Conservation (phyloP, 2,329 filamentous ascomycete species). For the Aspergillus novoparasiticus region DNA sequence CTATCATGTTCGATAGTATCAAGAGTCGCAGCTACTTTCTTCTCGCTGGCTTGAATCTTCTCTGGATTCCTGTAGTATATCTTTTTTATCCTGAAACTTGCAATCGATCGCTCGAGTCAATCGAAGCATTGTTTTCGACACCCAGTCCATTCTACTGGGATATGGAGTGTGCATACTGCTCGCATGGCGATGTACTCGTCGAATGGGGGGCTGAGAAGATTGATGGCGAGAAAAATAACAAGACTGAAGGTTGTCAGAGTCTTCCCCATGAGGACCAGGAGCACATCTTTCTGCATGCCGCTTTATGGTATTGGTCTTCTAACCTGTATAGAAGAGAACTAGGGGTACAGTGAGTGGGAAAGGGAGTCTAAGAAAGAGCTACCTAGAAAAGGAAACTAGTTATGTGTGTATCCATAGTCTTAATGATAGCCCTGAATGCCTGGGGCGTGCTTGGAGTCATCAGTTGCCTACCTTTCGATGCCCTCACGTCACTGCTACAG, state of each 20-base stretch:
- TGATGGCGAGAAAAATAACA: neutral
- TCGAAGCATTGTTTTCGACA: conserved; percentile 54
- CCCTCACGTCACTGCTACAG: no score
- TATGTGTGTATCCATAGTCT: neutral
- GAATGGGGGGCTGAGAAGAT: neutral
- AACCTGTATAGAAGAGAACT: no score
- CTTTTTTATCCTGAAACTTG: conserved; percentile 59
- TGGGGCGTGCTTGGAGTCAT: neutral
- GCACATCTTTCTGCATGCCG: neutral
- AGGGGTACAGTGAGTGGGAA: no score
- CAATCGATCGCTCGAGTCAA: conserved; percentile 54
- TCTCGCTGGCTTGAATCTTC: conserved; percentile 54
- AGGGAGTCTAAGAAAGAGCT: no score
- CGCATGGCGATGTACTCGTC: conserved; percentile 33
- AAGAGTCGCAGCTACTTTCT: conserved; percentile 55
- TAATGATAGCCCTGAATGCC: neutral
- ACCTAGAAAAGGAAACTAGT: neutral
- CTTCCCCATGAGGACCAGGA: neutral
- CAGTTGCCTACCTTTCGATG: no score
- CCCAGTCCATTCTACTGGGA: conserved; percentile 48
- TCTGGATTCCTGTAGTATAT: conserved; percentile 55
- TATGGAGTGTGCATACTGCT: conserved; percentile 47
- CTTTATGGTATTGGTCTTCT: neutral
- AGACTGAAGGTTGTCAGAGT: neutral
- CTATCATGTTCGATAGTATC: conserved; percentile 54